Evolutionary conservation across 371 early-diverging fungal species (phyloP).

Genomic region (Mortierella sp.): DNA sequence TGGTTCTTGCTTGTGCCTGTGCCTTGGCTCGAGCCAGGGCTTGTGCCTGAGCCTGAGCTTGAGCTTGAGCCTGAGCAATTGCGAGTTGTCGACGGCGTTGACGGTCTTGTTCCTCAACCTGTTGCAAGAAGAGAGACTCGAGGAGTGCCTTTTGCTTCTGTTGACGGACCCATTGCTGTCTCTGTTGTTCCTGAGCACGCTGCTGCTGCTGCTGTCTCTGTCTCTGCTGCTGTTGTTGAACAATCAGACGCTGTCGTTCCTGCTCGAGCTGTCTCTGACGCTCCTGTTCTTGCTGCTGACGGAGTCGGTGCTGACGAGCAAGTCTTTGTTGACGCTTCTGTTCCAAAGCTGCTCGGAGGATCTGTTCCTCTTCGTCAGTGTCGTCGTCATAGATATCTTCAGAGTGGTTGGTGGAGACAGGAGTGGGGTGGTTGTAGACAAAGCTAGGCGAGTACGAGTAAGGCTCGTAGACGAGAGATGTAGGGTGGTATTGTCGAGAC

Average conservation of each 20-base stretch:
- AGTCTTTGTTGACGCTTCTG: constrained; percentile 41
- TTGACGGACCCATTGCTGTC: constrained; percentile 16
- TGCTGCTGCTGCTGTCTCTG: constrained; percentile 9
- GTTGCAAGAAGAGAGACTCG: constrained; percentile 18
- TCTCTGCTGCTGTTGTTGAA: constrained; percentile 21
- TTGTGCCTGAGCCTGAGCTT: not conserved
- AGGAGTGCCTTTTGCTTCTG: constrained; percentile 12
- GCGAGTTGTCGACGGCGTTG: not conserved
- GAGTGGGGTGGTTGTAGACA: constrained; percentile 1
- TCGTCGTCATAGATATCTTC: constrained; percentile 14
- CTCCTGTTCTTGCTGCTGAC: constrained; percentile 36
- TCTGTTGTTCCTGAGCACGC: constrained; percentile 11
- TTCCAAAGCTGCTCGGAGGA: constrained; percentile 40
- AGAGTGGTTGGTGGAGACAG: not conserved
- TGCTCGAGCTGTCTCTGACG: constrained; percentile 15
- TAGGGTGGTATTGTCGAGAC: not conserved
- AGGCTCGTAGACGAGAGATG: not conserved
- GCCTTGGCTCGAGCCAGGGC: not conserved
- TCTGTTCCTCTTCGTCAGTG: constrained; percentile 42
- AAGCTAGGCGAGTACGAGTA: not conserved
- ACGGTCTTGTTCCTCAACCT: constrained; percentile 16
- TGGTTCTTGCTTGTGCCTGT: constrained; percentile 1
- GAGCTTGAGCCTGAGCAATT: not conserved
- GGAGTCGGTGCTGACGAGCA: constrained; percentile 33
- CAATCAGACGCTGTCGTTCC: constrained; percentile 8